phyloP scores from a whole-genome alignment of 2,329 filamentous ascomycete genomes.

The Elsinoe perseae region DNA sequence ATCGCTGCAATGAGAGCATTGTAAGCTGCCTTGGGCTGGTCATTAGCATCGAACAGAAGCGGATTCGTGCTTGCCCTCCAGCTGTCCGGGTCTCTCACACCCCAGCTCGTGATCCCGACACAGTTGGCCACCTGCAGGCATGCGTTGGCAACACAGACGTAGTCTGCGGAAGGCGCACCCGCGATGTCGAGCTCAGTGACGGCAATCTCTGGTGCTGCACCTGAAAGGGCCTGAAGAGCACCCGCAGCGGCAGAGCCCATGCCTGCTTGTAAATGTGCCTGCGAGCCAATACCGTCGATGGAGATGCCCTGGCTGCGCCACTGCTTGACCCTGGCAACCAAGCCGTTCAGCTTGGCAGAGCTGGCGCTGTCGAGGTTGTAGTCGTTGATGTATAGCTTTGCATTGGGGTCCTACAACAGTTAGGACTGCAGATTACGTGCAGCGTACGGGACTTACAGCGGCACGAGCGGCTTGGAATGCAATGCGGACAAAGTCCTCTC shows the following conservation, averaged over 20 bases:
- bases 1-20: conserved; percentile 10
- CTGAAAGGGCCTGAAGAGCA: conserved; percentile 32
- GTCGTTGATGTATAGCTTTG: conserved; percentile 27
- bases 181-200: conserved; percentile 59
- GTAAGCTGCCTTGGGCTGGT: conserved; percentile 43
- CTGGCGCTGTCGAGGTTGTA: conserved; percentile 26
- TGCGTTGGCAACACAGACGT: conserved; percentile 32
- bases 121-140: conserved; percentile 33
- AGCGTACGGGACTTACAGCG: not conserved
- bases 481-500: conserved; percentile 24
- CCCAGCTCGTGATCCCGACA: conserved; percentile 45
- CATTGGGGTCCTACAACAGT: conserved; percentile 18
- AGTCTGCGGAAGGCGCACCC: conserved; percentile 43
- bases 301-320: conserved; percentile 25
- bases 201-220: conserved; percentile 49
- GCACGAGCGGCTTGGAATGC: conserved; percentile 23
- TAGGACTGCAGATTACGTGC: not conserved
- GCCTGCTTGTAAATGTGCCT: conserved; percentile 43
- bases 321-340: conserved; percentile 22
- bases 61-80: conserved; percentile 23
- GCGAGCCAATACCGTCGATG: conserved; percentile 40
- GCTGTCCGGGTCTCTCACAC: conserved; percentile 21
- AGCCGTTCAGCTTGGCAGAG: conserved; percentile 21
- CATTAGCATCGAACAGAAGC: conserved; percentile 34
- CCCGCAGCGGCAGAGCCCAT: conserved; percentile 19